Conservation (phyloP, 371 early-diverging fungal genomes). For the Mucor mucedo region DNA sequence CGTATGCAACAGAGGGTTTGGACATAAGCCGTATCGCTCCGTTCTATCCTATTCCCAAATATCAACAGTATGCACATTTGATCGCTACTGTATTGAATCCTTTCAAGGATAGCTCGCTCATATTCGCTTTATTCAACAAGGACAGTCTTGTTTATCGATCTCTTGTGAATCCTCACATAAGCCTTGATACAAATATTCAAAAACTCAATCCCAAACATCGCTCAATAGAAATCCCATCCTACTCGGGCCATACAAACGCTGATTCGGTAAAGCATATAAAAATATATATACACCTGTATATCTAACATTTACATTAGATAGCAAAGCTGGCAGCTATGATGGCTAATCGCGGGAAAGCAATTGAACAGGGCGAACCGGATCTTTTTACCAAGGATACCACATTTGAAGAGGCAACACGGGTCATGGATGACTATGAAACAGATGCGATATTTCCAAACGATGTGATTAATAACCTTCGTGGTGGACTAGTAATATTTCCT, state of each 20-base stretch:
- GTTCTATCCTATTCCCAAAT: not conserved
- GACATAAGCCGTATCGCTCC: slow-evolving; percentile 31
- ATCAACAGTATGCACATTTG: not conserved
- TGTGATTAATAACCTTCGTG: not conserved
- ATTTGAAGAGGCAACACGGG: not conserved
- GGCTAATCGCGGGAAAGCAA: slow-evolving; percentile 67
- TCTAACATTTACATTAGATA: slow-evolving; percentile 33
- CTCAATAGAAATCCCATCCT: slow-evolving; percentile 34
- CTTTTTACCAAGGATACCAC: not conserved
- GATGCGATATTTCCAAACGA: slow-evolving; percentile 4
- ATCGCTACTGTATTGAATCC: slow-evolving; percentile 2
- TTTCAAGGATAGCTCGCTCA: not conserved
- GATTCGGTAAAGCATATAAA: slow-evolving; percentile 49
- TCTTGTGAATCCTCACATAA: not conserved
- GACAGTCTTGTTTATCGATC: slow-evolving; percentile 1
- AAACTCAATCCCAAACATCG: slow-evolving; percentile 17
- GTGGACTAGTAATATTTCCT: slow-evolving; percentile 10
- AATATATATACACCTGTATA: no score
- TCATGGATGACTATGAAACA: not conserved
- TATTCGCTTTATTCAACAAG: slow-evolving; percentile 11
- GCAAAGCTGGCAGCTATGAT: slow-evolving; percentile 69
- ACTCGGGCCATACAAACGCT: slow-evolving; percentile 63
- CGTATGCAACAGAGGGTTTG: slow-evolving; percentile 35
- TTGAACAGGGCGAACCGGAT: slow-evolving; percentile 38
- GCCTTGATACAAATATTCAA: not conserved